Evolutionary conservation across 1,284 basidiomycete species (phyloP).

Genomic region (Ceratobasidium theobromae): DNA sequence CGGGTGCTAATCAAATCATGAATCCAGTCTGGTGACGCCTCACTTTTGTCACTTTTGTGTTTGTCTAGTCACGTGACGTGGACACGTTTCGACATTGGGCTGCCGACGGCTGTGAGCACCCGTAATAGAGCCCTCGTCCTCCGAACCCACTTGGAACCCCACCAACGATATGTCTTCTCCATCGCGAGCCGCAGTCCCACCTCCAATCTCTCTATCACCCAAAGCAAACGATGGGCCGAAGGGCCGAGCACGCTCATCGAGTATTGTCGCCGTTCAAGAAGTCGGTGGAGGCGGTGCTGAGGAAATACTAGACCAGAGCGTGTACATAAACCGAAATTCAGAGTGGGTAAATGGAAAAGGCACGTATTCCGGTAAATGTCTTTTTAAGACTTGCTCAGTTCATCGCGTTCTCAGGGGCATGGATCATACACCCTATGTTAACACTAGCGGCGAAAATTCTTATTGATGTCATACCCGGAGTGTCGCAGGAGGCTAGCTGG

Average conservation of each 20-base stretch:
- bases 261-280: slow-evolving; percentile 86
- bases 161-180: too few species aligned
- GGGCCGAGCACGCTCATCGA: slow-evolving; percentile 69
- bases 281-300: slow-evolving; percentile 77
- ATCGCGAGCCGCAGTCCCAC: slow-evolving; percentile 19
- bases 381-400: slow-evolving; percentile 8
- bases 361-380: slow-evolving; percentile 43
- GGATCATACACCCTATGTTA: slow-evolving; percentile 95
- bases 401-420: slow-evolving; percentile 67
- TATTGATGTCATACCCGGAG: slow-evolving; percentile 91
- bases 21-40: too few species aligned
- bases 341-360: slow-evolving; percentile 99
- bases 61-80: too few species aligned
- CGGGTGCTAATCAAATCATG: too few species aligned
- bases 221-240: slow-evolving; percentile 40
- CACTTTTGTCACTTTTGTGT: too few species aligned
- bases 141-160: too few species aligned
- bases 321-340: slow-evolving; percentile 89
- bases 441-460: slow-evolving; percentile 89
- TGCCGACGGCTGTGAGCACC: too few species aligned
- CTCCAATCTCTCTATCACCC: slow-evolving; percentile 29
- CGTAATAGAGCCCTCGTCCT: too few species aligned
- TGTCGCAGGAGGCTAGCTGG: slow-evolving; percentile 94
- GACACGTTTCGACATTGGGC: too few species aligned
- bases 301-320: slow-evolving; percentile 76